Evolutionary conservation across 1,284 basidiomycete genomes (phyloP), one percentile per base, ranked within the genome.

Genomic region (Heterobasidion parviporum): DNA sequence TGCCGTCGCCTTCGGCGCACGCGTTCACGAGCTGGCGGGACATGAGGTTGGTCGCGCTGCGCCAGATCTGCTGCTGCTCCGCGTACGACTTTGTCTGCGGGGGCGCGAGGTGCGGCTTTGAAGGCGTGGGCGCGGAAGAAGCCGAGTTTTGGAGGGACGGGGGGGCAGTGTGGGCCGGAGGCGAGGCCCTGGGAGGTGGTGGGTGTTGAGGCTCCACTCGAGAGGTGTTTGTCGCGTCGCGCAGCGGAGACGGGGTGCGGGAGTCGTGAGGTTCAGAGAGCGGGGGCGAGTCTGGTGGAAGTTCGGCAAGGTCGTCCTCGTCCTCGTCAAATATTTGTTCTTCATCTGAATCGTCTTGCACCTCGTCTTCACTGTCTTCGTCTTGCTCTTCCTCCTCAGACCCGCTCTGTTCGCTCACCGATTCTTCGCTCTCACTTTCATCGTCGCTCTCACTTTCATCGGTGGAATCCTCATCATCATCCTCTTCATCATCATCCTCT

Each of bases 21-120:
- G 76, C 75, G 49, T 68, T 71, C 15, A 81, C 81, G n/a, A 88
- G 77, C 0, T 78, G 80, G 50, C 80, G 79, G 1, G 83, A 80
- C 10, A 88, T 69, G 34, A 82, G 70, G 6, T 84, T 76, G 57
- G 87, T 84, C 3, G 81, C 81, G 6, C 70, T 69, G 35, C 78
- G 74, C 34, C 84, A 66, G 5, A 70, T 67, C 35, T 73, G 72
- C 56, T 82, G 77, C 56, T 80, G 74, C 56, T 80, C 76, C 1
- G 75, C 72, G 32, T 70, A 60, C 14, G 64, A 63, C 35, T 54
- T 57, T 6, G 41, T 14, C 63, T 53, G 69, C 65, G n/a, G 59
- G 48, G 62, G 35, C 57, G 57, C 47, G 44, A 56, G 44, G 65
- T 54, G 60, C 53, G 57, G 61, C 54, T 53, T 62, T 57, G 48